Percentiles rank a stretch among this genome's conserved stretches.
phyloP scores from a whole-genome alignment of 768 basidiomycete genomes.

The Boletellus emodensis region DNA sequence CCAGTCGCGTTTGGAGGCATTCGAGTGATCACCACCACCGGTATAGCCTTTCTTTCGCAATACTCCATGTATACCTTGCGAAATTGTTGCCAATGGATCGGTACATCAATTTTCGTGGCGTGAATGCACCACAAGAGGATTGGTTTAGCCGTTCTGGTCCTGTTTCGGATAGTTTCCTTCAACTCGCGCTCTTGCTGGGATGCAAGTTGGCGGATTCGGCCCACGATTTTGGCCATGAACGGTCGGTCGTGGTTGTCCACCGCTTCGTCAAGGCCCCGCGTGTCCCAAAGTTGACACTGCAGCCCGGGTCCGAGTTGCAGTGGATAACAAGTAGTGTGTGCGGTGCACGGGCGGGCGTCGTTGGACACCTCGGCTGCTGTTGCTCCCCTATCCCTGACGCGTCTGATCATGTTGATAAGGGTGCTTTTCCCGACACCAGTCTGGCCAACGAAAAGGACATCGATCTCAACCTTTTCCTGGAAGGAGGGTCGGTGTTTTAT shows the following conservation, averaged over 20 bases:
- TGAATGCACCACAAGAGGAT: slow-evolving; percentile 26
- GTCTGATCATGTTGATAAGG: slow-evolving; percentile 23
- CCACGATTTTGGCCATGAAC: slow-evolving; percentile 7
- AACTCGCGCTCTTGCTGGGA: slow-evolving; percentile 18
- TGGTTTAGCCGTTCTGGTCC: slow-evolving; percentile 7
- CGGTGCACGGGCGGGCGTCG: slow-evolving; percentile 18
- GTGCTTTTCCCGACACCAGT: slow-evolving; percentile 27
- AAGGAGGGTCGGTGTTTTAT: slow-evolving; percentile 2
- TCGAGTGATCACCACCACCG: slow-evolving; percentile 19
- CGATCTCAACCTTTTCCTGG: slow-evolving; percentile 9
- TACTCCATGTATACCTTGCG: slow-evolving; percentile 24
- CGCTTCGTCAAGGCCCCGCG: slow-evolving; percentile 24
- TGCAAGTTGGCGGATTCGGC: slow-evolving; percentile 9
- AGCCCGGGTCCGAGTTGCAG: background rate
- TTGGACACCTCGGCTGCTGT: slow-evolving; percentile 17
- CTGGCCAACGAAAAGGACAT: slow-evolving; percentile 23
- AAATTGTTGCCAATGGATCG: slow-evolving; percentile 18
- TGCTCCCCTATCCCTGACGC: background rate
- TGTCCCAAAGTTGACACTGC: slow-evolving; percentile 23
- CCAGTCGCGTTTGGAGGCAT: background rate
- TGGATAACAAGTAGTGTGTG: slow-evolving; percentile 4
- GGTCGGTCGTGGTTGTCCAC: slow-evolving; percentile 3
- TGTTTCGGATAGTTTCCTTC: slow-evolving; percentile 8
- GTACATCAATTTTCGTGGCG: slow-evolving; percentile 16
- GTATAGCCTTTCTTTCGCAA: slow-evolving; percentile 18